A percentile compares a stretch with the other conserved stretches of the same genome.
Evolutionary conservation across 176 grass and related monocot species (phyloP).

Genomic region (Lolium rigidum): DNA sequence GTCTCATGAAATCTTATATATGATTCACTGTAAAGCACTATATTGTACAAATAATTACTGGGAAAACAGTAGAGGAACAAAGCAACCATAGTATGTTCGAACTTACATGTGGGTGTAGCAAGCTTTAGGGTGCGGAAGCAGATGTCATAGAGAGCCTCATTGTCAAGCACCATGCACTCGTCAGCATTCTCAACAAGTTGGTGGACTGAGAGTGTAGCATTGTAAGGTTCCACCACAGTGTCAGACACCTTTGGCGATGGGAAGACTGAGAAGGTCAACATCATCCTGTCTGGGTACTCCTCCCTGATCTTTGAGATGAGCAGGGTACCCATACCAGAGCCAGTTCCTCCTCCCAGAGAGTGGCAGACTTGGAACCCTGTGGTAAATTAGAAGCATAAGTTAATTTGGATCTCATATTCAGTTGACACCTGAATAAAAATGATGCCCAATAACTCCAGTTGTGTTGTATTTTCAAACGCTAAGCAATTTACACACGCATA

Average conservation of each 20-base stretch:
- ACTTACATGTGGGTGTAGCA: slow-evolving; percentile 65
- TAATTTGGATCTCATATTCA: background rate
- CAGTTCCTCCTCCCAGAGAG: slow-evolving; percentile 71
- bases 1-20: background rate
- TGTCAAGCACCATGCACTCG: slow-evolving; percentile 75
- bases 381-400: background rate
- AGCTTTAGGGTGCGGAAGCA: slow-evolving; percentile 77
- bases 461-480: background rate
- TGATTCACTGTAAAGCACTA: background rate
- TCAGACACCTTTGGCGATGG: slow-evolving; percentile 73
- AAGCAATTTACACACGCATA: background rate
- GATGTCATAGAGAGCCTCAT: slow-evolving; percentile 74
- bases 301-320: slow-evolving; percentile 81
- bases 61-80: background rate
- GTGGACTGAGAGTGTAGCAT: slow-evolving; percentile 68
- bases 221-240: slow-evolving; percentile 72
- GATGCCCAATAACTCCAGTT: background rate
- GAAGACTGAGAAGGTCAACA: slow-evolving; percentile 73
- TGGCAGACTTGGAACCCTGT: slow-evolving; percentile 73
- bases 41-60: background rate
- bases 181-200: slow-evolving; percentile 77
- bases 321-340: slow-evolving; percentile 72
- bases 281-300: slow-evolving; percentile 77
- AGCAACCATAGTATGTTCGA: background rate
- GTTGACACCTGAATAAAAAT: background rate